phyloP scores from a whole-genome alignment of 202 grass and related monocot species.

The Panicum hallii region DNA sequence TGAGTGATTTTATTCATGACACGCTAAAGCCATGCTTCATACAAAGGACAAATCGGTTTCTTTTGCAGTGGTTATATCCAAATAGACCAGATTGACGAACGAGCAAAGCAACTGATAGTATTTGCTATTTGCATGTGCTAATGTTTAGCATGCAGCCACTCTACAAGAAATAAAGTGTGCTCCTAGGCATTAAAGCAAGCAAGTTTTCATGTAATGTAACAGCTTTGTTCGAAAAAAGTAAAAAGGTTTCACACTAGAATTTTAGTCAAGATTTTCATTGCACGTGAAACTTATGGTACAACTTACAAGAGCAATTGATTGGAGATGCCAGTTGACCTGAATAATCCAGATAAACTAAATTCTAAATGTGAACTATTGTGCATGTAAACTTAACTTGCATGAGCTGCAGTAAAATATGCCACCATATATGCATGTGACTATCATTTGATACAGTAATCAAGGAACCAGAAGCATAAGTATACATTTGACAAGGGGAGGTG shows the following conservation, averaged over 20 bases:
- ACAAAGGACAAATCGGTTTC: conserved; percentile 19
- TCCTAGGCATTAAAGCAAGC: neutral
- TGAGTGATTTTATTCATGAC: conserved; percentile 11
- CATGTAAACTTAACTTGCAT: conserved; percentile 8
- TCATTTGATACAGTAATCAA: neutral
- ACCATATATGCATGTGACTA: conserved; percentile 23
- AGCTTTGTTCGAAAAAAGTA: conserved; percentile 1
- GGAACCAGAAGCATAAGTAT: neutral
- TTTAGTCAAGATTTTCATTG: conserved; percentile 13
- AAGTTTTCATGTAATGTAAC: conserved; percentile 18
- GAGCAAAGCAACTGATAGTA: neutral
- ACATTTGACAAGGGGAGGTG: conserved; percentile 26
- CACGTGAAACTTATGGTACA: neutral
- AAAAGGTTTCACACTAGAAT: neutral
- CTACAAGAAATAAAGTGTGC: conserved; percentile 16
- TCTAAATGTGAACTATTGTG: conserved; percentile 5
- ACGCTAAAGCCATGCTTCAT: neutral
- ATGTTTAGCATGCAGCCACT: neutral
- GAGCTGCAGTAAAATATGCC: neutral
- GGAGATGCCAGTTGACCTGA: conserved; percentile 9
- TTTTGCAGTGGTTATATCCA: neutral
- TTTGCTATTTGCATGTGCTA: conserved; percentile 2
- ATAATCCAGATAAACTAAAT: conserved; percentile 11
- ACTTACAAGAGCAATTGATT: neutral
- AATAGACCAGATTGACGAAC: neutral